Percentiles rank a stretch among this genome's conserved stretches.
Evolutionary conservation across 2,329 filamentous ascomycete species (phyloP).

Genomic region (Aulographum hederae): DNA sequence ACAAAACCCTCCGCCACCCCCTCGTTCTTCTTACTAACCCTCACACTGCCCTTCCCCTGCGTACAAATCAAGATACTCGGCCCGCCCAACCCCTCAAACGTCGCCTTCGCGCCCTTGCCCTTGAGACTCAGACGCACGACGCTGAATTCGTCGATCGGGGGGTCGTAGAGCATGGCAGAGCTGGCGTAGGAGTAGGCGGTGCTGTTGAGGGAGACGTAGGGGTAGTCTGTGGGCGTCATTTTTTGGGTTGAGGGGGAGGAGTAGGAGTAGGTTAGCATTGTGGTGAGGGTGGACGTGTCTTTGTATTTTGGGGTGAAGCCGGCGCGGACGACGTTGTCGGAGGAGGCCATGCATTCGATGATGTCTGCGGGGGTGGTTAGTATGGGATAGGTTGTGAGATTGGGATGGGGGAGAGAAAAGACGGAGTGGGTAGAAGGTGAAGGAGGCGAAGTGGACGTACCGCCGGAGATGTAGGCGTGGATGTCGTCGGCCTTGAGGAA

Average conservation of each 20-base stretch:
- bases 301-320: slow-evolving; percentile 99
- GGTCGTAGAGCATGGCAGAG: slow-evolving; percentile 64
- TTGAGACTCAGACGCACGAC: slow-evolving; percentile 69
- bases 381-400: slow-evolving; percentile 1
- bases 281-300: slow-evolving; percentile 73
- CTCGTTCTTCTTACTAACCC: slow-evolving; percentile 65
- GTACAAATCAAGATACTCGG: slow-evolving; percentile 92
- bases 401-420: not conserved
- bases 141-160: slow-evolving; percentile 89
- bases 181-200: slow-evolving; percentile 63
- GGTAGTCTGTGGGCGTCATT: slow-evolving; percentile 71
- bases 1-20: slow-evolving; percentile 35
- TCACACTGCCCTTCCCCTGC: slow-evolving; percentile 61
- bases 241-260: slow-evolving; percentile 91
- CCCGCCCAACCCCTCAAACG: slow-evolving; percentile 71
- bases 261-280: slow-evolving; percentile 89
- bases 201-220: slow-evolving; percentile 69
- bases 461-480: slow-evolving; percentile 75
- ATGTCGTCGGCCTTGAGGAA: slow-evolving; percentile 95
- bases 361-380: slow-evolving; percentile 40
- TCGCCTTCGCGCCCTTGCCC: slow-evolving; percentile 55
- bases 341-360: slow-evolving; percentile 96
- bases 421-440: not conserved
- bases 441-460: slow-evolving; percentile 12
- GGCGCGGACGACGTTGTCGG: slow-evolving; percentile 95